Evolutionary conservation across 495 filamentous ascomycete genomes (phyloP), one percentile per base, ranked within the genome.

Genomic region (Aspergillus panamensis): DNA sequence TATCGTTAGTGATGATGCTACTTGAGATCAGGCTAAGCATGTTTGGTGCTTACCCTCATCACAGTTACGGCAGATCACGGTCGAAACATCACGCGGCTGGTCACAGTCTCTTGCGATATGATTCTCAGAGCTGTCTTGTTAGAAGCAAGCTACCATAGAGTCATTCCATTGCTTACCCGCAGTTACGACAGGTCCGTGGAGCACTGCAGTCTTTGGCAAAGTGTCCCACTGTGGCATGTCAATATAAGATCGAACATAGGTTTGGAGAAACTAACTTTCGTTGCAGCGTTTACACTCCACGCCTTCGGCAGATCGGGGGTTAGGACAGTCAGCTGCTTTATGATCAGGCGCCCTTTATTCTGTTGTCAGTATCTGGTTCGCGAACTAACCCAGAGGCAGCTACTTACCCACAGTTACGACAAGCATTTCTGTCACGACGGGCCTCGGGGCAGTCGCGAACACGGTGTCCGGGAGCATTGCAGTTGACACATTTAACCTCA

Each of bases 271-370:
- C 25, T 61, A 74, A 89, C 88, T 81, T 70, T 88, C 78, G 35
- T 80, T 77, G 72, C 92, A 95, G 45, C 86, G 85, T 48, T 84
- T 86, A 69, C 92, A 97, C 69, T 96, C 90, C 3, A 95, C 84
- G 51, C 80, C 80, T 14, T 80, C 84, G 20, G 87, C 83, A 52
- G 84, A 86, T 30, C 85, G 87, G 25, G 89, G 89, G 69, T 95
- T 77, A 0, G 86, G 68, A 60, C 87, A 90, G 2, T 89, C 86
- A 14, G 75, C 65, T 12, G 82, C 73, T 14, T 72, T 77, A 59
- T 90, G 88, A 4, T 83, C 82, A 29, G 77, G 74, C 56, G 86
- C 68, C 33, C 77, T 79, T 48, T 20, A 10, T n/a, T n/a, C n/a
- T n/a, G 57, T 20, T 1, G 45, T 51, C 31, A 75, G 35, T 47